Conservation (phyloP, 441 rosid genomes). For the Capsella rubella region DNA sequence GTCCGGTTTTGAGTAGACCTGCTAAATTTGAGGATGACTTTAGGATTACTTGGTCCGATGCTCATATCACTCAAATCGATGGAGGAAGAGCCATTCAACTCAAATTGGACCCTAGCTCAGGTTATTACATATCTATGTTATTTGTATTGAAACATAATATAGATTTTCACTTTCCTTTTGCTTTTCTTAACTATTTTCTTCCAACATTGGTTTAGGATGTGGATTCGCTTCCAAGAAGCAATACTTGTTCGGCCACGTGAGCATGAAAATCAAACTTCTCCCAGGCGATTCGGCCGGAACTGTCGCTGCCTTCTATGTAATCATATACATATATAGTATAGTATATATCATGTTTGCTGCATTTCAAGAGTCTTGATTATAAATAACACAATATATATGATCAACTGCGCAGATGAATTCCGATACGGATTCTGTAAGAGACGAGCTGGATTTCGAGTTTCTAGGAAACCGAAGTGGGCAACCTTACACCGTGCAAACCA, state of each 20-base stretch:
- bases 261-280: constrained; percentile 75
- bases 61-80: constrained; percentile 71
- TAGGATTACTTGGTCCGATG: constrained; percentile 73
- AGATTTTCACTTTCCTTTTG: neutral
- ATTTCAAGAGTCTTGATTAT: neutral
- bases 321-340: constrained; percentile 26
- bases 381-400: neutral
- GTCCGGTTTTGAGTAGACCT: constrained; percentile 52
- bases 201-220: constrained; percentile 53
- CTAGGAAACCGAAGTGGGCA: constrained; percentile 70
- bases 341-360: neutral
- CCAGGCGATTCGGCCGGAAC: constrained; percentile 80
- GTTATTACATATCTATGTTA: constrained; percentile 41
- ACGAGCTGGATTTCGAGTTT: constrained; percentile 73
- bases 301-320: constrained; percentile 75
- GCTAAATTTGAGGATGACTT: constrained; percentile 76
- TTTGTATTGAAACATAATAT: neutral
- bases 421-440: constrained; percentile 56
- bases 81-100: constrained; percentile 85
- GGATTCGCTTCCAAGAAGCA: constrained; percentile 70
- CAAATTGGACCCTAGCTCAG: constrained; percentile 76
- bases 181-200: neutral
- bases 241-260: constrained; percentile 67
- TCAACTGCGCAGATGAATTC: constrained; percentile 56
- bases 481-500: constrained; percentile 74